Base-by-base conservation (phyloP, 2,329 filamentous ascomycete species). In the Penicillium sp. region DNA sequence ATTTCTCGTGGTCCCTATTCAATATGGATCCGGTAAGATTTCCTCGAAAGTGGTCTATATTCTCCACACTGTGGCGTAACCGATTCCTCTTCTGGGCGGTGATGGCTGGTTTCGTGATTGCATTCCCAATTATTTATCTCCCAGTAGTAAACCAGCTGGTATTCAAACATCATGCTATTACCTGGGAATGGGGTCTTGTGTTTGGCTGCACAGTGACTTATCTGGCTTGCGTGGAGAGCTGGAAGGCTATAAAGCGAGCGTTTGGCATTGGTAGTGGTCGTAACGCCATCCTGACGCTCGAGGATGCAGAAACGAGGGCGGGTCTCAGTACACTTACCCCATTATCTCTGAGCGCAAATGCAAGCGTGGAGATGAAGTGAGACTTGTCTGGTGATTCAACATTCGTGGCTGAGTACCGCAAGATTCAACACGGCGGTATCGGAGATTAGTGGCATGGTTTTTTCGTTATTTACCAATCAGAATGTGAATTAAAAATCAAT, bases 1-100 rank as follows among this genome's bases (percentile, higher is more conserved):
- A 88, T 63, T 83, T 88, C 73, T 84, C 87, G 13, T 83, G 86
- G n/a, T 87, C 84, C 1, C 85, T 92, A 72, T 91, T 91, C 79
- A 76, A 79, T 52, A 81, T 87, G 67, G 73, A 80, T 50, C 77
- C 78, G 1, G 60, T 68, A 15, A 67, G 68, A 10, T 78, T 80
- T 59, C 84, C 88, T 73, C 80, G 86, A 58, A 81, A 83, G 0
- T 75, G 85, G 44, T 84, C 83, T 0, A 87, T 87, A 78, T 79
- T 84, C 55, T 63, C 78, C 49, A 84, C 88, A 56, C 73, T 90
- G 39, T 89, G 84, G 85, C 75, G 79, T 50, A 91, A 90, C 73
- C 78, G 84, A 63, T 90, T 91, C 73, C 75, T 88, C 4, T 88
- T 87, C 74, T 87, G 81, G 78, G 79, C 84, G 13, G 80, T 87